Percentiles rank a stretch among this genome's conserved stretches.
These are phyloP conservation scores for Penicillium digitatum DNA, from an alignment of 2,329 filamentous ascomycete genomes.

Conservation along the genomic window DNA sequence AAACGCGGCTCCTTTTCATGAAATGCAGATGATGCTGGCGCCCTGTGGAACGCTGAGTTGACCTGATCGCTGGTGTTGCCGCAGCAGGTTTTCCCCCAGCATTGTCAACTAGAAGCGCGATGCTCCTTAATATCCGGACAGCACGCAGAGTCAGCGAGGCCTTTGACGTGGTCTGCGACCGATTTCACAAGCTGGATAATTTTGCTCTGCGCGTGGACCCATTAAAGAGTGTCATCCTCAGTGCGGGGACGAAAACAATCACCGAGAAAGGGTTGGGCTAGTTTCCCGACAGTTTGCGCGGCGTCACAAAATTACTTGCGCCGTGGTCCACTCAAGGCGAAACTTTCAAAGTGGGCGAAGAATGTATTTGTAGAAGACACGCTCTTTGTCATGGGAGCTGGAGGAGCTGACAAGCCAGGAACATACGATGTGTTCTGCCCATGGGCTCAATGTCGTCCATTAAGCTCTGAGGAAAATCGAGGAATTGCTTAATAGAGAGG, in stretches of 20 bases:
- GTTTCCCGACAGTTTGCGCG: background rate
- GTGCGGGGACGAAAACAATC: background rate
- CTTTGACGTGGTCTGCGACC: background rate
- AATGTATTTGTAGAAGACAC: background rate
- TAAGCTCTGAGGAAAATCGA: background rate
- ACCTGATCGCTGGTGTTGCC: background rate
- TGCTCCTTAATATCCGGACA: background rate
- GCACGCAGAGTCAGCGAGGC: background rate
- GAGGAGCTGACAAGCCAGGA: background rate
- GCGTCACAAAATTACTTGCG: background rate
- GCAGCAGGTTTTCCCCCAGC: background rate
- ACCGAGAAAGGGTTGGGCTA: background rate
- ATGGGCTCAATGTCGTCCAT: background rate
- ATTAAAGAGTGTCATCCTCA: background rate
- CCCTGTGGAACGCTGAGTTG: background rate
- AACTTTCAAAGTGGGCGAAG: background rate
- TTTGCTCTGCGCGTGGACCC: background rate
- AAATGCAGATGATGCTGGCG: background rate
- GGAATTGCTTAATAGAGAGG: background rate
- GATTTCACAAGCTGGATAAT: background rate
- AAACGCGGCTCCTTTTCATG: background rate
- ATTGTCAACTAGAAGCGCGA: background rate
- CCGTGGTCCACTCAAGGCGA: background rate
- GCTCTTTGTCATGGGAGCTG: background rate
- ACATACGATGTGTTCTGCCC: background rate